These are phyloP conservation scores for Mucor sp. DNA, from an alignment of 371 early-diverging fungal genomes.

Conservation along the genomic window DNA sequence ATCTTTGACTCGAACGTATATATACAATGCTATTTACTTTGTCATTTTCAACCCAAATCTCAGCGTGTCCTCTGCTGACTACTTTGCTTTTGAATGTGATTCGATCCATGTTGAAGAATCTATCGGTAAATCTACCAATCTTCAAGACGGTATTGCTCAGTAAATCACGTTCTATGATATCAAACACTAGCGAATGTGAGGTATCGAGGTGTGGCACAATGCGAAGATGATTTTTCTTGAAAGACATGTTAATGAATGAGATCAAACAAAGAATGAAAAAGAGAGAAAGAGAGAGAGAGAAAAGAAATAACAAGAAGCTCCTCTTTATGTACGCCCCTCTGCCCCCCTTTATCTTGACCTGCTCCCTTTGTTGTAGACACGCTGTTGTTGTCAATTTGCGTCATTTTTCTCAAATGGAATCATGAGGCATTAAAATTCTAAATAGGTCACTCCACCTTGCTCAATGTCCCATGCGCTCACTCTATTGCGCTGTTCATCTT, in stretches of 20 bases:
- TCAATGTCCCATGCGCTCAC: neutral
- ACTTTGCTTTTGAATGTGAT: slow-evolving; percentile 83
- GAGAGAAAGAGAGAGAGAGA: neutral
- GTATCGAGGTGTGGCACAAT: slow-evolving; percentile 76
- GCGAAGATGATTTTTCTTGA: slow-evolving; percentile 39
- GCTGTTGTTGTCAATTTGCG: slow-evolving; percentile 6
- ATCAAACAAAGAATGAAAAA: neutral
- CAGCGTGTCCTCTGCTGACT: slow-evolving; percentile 81
- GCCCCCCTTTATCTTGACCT: neutral
- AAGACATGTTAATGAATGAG: neutral
- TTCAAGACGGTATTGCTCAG: slow-evolving; percentile 65
- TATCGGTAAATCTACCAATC: slow-evolving; percentile 77
- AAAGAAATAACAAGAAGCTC: neutral
- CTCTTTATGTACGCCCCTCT: slow-evolving; percentile 1
- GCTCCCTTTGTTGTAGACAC: neutral
- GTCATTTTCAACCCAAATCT: slow-evolving; percentile 67
- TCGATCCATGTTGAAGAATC: slow-evolving; percentile 36
- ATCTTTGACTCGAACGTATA: slow-evolving; percentile 26
- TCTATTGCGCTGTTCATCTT: neutral
- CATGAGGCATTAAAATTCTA: slow-evolving; percentile 5
- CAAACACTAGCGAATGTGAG: slow-evolving; percentile 74
- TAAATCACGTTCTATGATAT: slow-evolving; percentile 76
- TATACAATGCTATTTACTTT: slow-evolving; percentile 22
- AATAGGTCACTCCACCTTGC: neutral
- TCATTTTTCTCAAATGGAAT: slow-evolving; percentile 2